Conservation (phyloP, 495 filamentous ascomycete species). For the Podospora pseudopauciseta region DNA sequence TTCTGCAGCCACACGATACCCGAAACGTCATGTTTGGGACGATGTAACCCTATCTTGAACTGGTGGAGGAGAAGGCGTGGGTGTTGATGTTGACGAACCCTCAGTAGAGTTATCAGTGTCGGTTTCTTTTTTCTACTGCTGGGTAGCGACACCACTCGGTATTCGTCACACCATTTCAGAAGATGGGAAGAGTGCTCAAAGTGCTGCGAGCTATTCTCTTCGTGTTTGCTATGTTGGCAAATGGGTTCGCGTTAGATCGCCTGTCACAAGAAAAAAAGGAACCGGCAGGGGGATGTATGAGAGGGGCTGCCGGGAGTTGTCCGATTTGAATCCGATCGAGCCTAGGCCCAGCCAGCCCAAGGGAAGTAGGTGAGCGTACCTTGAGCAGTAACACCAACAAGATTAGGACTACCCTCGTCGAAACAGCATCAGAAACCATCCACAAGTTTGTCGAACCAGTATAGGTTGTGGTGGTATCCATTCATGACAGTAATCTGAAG, state of each 20-base stretch:
- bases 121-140: neutral
- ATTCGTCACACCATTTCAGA: neutral
- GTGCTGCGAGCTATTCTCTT: neutral
- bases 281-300: neutral
- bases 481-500: neutral
- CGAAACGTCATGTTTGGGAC: constrained; percentile 9
- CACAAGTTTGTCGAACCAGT: neutral
- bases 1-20: constrained; percentile 14
- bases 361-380: too few relatives aligned
- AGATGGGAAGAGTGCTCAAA: neutral
- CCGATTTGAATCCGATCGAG: too few relatives aligned
- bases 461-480: neutral
- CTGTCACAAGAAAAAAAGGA: neutral
- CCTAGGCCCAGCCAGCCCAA: neutral
- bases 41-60: neutral
- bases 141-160: neutral
- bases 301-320: neutral
- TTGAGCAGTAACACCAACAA: neutral
- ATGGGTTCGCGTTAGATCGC: neutral
- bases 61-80: neutral
- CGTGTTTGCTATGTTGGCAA: neutral
- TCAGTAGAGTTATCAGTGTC: neutral
- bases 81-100: neutral
- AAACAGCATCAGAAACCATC: neutral
- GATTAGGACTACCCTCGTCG: neutral